phyloP scores from a whole-genome alignment of 305 asterid genomes.

The Fraxinus albicans region DNA sequence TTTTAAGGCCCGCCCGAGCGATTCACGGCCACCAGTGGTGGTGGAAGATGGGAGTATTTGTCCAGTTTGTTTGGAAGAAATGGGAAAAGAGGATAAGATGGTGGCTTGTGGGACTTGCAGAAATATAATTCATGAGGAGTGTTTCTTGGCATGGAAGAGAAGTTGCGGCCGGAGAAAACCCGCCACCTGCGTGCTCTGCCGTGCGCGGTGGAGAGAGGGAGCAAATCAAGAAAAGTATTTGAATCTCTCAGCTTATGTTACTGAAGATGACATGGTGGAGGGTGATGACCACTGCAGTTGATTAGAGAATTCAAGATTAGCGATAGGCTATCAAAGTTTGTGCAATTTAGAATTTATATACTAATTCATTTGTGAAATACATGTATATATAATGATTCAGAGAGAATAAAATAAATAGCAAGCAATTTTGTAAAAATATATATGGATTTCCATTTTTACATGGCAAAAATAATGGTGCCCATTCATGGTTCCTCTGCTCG shows the following conservation, averaged over 20 bases:
- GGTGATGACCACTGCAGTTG: slow-evolving; percentile 36
- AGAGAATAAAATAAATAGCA: no score
- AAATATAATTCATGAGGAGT: slow-evolving; percentile 75
- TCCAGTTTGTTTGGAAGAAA: slow-evolving; percentile 90
- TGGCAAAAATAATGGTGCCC: no score
- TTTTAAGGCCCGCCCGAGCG: slow-evolving; percentile 26
- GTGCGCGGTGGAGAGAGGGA: slow-evolving; percentile 70
- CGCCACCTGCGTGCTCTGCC: slow-evolving; percentile 81
- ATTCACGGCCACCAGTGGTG: slow-evolving; percentile 19
- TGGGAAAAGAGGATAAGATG: slow-evolving; percentile 59
- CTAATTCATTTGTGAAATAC: no score
- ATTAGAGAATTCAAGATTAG: not conserved
- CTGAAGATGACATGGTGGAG: slow-evolving; percentile 48
- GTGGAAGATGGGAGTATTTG: slow-evolving; percentile 53
- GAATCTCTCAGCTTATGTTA: slow-evolving; percentile 71
- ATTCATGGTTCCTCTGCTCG: no score
- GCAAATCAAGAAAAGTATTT: slow-evolving; percentile 57
- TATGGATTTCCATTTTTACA: no score
- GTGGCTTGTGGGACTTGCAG: slow-evolving; percentile 70
- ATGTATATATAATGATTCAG: no score
- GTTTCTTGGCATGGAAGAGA: slow-evolving; percentile 82
- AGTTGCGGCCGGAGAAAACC: slow-evolving; percentile 67
- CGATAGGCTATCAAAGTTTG: not conserved
- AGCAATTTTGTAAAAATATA: no score
- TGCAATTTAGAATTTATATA: not conserved